Evolutionary conservation across 495 filamentous ascomycete genomes (phyloP).

Genomic region (Pseudevernia furfuracea): DNA sequence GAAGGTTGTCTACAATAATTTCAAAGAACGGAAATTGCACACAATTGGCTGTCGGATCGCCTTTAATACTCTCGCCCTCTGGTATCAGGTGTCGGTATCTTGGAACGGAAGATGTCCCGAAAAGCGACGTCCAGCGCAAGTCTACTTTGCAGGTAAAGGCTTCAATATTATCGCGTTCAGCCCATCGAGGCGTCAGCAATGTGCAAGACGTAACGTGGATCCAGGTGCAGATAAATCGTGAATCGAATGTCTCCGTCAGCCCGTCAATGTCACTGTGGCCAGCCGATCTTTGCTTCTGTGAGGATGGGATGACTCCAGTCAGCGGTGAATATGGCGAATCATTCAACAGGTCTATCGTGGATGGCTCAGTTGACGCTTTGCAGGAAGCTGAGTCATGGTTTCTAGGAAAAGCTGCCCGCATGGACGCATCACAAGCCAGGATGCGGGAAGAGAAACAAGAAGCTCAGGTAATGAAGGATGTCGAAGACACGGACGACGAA

Average conservation of each 20-base stretch:
- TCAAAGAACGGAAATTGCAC: background rate
- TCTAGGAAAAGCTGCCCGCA: conserved; percentile 28
- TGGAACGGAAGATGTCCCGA: background rate
- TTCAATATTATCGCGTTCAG: background rate
- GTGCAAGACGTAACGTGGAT: conserved; percentile 5
- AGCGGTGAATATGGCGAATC: background rate
- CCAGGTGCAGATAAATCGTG: background rate
- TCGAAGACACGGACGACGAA: conserved; percentile 40
- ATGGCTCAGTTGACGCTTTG: conserved; percentile 47
- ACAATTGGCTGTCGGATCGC: background rate
- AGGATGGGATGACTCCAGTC: background rate
- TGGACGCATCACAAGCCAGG: conserved; percentile 2
- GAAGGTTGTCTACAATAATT: background rate
- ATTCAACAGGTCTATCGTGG: background rate
- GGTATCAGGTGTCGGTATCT: background rate
- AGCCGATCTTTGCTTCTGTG: conserved; percentile 42
- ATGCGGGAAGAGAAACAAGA: conserved; percentile 39
- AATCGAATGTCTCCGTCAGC: background rate
- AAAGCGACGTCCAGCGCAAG: conserved; percentile 1
- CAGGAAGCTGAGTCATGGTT: conserved; percentile 65
- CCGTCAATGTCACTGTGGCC: conserved; percentile 32
- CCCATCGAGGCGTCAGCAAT: background rate
- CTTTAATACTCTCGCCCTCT: conserved; percentile 7
- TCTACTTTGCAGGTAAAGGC: background rate
- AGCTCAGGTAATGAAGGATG: conserved; percentile 39